A percentile compares a stretch with the other conserved stretches of the same genome.
Evolutionary conservation across 2,329 filamentous ascomycete genomes (phyloP).

Genomic region (Elsinoe necatrix): DNA sequence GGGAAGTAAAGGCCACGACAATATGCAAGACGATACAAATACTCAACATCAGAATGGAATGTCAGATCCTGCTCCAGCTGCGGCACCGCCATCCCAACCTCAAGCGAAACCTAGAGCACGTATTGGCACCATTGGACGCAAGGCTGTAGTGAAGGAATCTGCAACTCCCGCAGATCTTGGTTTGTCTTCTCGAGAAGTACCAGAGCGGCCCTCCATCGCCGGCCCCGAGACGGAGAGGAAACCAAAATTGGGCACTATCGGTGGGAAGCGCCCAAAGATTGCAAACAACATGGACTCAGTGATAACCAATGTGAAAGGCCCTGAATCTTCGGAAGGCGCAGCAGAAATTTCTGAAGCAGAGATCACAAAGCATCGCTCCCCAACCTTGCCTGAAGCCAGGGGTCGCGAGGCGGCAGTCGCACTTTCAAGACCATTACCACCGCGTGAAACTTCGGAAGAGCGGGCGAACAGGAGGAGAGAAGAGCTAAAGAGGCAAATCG

Average conservation of each 20-base stretch:
- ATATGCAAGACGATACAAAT: too few relatives aligned
- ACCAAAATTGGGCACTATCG: conserved; percentile 21
- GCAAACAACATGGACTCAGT: not conserved
- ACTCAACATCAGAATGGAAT: too few relatives aligned
- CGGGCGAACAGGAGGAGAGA: conserved; percentile 47
- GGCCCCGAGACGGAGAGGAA: conserved; percentile 9
- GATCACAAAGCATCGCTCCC: not conserved
- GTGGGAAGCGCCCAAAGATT: conserved; percentile 18
- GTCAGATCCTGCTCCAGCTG: not conserved
- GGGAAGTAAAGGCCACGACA: too few relatives aligned
- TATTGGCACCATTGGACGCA: conserved; percentile 19
- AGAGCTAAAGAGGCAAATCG: conserved; percentile 48
- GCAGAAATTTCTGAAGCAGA: not conserved
- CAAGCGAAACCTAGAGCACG: not conserved
- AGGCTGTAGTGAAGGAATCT: conserved; percentile 3
- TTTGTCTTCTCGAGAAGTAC: not conserved
- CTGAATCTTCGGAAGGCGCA: not conserved
- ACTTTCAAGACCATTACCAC: not conserved
- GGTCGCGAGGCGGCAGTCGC: not conserved
- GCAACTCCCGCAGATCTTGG: not conserved
- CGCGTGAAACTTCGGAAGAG: conserved; percentile 41
- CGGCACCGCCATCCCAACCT: not conserved
- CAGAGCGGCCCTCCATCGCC: not conserved
- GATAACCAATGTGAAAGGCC: not conserved
- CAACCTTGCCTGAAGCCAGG: not conserved